These are phyloP conservation scores for Calonectria naviculata DNA, from an alignment of 2,329 filamentous ascomycete genomes.

Conservation along the genomic window DNA sequence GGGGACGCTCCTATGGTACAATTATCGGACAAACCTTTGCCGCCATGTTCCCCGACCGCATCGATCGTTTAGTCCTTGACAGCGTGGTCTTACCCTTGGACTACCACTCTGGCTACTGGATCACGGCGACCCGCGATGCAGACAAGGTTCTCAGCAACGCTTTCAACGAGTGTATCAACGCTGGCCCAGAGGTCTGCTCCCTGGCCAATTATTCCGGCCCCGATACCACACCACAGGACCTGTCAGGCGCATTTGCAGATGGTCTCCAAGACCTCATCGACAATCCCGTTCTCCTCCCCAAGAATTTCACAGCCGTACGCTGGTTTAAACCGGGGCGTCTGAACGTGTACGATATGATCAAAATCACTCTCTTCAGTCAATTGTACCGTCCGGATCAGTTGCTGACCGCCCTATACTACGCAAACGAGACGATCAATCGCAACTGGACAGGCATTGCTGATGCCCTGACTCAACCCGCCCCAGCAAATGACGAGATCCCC, in stretches of 20 bases:
- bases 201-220: conserved; percentile 29
- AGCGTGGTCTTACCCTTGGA: conserved; percentile 24
- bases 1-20: conserved; percentile 18
- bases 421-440: background rate
- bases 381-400: background rate
- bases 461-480: background rate
- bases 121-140: conserved; percentile 16
- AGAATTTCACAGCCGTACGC: background rate
- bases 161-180: conserved; percentile 28
- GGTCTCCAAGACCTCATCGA: conserved; percentile 5
- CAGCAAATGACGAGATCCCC: background rate
- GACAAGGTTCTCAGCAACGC: conserved; percentile 24
- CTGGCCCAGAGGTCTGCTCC: conserved; percentile 21
- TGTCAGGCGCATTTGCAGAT: conserved; percentile 6
- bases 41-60: conserved; percentile 23
- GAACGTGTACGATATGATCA: background rate
- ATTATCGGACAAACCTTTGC: conserved; percentile 23
- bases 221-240: conserved; percentile 18
- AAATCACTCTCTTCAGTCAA: background rate
- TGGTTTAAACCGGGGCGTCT: background rate
- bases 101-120: conserved; percentile 15
- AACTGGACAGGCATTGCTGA: background rate
- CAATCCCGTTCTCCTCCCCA: background rate
- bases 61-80: conserved; percentile 28
- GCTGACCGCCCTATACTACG: background rate